Evolutionary conservation across 345 rosid species (phyloP), one percentile per base, ranked within the genome.

Genomic region (Sapria himalayana): DNA sequence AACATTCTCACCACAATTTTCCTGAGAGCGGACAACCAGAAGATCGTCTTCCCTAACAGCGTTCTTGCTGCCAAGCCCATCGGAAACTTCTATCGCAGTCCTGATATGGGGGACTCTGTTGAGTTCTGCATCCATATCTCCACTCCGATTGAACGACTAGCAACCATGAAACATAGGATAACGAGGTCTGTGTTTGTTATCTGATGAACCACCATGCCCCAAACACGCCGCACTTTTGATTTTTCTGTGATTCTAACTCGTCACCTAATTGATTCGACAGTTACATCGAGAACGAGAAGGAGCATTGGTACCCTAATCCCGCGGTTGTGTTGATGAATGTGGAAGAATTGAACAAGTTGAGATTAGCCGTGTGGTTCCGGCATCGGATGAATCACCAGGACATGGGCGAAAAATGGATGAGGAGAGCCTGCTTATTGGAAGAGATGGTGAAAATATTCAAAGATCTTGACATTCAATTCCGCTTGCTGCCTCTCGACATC

Each of bases 1-100:
- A 82, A 89, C 62, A 69, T 89, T 49, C 54, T 89, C 29, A 89
- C 91, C 0, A 89, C 94, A 0, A 54, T 79, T 2, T 89, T 89
- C 52, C 49, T 89, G 48, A 72, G 94, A 69, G 68, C 41, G 7
- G 98, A 89, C 50, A 89, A 82, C 52, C 39, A 57, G 44, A 89
- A 74, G 65, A 51, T 89, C 7, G 40, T 65, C 21, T 74, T 53
- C 22, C 93, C 77, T 0, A 89, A 89, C 49, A 70, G 69, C 34
- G 50, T 66, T 52, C 73, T 89, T 6, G 71, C 85, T 16, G 56
- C 65, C 12, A 79, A 56, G 46, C 48, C 91, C 27, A 82, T 89
- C 27, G 58, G 68, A 33, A 89, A 82, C 61, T 89, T 23, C 53
- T 82, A 82, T 42, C 74, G 91, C 0, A 89, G 98, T 54, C 94